phyloP scores from a whole-genome alignment of 495 filamentous ascomycete genomes.

The Neurospora tetrasperma region DNA sequence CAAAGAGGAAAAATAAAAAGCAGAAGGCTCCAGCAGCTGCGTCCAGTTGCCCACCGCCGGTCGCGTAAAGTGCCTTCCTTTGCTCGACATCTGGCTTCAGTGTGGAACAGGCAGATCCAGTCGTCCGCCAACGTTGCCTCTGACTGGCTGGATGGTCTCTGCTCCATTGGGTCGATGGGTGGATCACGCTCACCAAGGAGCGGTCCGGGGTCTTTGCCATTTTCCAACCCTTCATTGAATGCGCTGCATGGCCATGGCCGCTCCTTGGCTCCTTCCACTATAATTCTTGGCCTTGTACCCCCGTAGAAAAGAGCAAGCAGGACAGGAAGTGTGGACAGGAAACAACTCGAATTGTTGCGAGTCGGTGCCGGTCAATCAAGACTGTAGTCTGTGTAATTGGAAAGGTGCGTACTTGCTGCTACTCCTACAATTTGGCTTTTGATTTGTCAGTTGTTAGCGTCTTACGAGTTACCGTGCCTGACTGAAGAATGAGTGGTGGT shows the following conservation, averaged over 20 bases:
- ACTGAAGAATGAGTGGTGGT: neutral
- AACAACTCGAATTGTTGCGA: neutral
- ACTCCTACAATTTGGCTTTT: neutral
- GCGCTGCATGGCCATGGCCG: neutral
- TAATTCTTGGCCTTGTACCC: neutral
- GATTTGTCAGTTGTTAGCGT: neutral
- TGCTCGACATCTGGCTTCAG: neutral
- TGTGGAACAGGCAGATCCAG: neutral
- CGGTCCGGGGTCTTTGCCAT: neutral
- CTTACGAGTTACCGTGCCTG: neutral
- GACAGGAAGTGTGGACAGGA: neutral
- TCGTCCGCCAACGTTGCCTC: neutral
- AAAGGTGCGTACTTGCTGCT: neutral
- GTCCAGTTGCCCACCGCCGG: neutral
- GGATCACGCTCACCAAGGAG: neutral
- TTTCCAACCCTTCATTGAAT: neutral
- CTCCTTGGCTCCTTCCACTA: neutral
- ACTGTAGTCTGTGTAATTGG: neutral
- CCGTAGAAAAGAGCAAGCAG: neutral
- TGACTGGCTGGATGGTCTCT: neutral
- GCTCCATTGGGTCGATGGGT: neutral
- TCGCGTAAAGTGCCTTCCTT: neutral
- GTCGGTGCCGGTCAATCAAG: neutral
- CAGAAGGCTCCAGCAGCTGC: neutral
- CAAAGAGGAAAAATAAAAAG: neutral